Conservation (phyloP, 805 yeast genomes). For the Pichia membranifaciens region DNA sequence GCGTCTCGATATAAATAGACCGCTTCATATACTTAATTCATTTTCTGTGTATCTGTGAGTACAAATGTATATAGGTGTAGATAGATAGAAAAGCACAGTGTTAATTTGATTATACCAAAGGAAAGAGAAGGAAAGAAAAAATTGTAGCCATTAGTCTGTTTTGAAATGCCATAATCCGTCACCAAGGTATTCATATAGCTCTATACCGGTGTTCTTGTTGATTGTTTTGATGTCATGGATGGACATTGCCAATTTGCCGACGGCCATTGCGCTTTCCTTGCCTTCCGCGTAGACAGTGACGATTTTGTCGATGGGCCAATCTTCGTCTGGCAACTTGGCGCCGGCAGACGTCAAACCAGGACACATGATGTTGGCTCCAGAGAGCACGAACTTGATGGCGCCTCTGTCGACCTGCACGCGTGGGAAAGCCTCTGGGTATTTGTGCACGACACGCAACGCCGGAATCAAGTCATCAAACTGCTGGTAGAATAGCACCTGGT, state of each 20-base stretch:
- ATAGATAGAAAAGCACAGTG: too few relatives aligned
- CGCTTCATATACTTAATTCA: too few relatives aligned
- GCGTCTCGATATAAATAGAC: too few relatives aligned
- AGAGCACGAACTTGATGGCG: constrained; percentile 89
- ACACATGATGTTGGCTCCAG: constrained; percentile 97
- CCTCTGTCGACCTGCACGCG: constrained; percentile 89
- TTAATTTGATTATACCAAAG: too few relatives aligned
- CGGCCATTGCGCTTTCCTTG: constrained; percentile 82
- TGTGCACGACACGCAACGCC: constrained; percentile 66
- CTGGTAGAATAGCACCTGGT: constrained; percentile 71
- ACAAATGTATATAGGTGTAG: too few relatives aligned
- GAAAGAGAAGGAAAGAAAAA: too few relatives aligned
- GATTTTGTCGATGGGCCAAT: constrained; percentile 57
- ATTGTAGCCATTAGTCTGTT: constrained; percentile 16
- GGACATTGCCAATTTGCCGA: constrained; percentile 83
- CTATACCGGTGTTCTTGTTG: constrained; percentile 88
- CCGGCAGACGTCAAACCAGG: constrained; percentile 89
- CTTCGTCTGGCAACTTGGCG: constrained; percentile 72
- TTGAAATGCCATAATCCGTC: constrained; percentile 79
- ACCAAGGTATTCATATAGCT: constrained; percentile 74
- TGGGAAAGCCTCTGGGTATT: constrained; percentile 80
- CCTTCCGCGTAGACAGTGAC: constrained; percentile 90
- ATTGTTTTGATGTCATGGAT: constrained; percentile 78
- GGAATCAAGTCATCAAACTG: constrained; percentile 79
- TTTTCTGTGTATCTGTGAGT: too few relatives aligned